A percentile compares a stretch with the other conserved stretches of the same genome.
These are phyloP conservation scores for Rhodotorula sp. DNA, from an alignment of 1,284 basidiomycete species.

Conservation along the genomic window DNA sequence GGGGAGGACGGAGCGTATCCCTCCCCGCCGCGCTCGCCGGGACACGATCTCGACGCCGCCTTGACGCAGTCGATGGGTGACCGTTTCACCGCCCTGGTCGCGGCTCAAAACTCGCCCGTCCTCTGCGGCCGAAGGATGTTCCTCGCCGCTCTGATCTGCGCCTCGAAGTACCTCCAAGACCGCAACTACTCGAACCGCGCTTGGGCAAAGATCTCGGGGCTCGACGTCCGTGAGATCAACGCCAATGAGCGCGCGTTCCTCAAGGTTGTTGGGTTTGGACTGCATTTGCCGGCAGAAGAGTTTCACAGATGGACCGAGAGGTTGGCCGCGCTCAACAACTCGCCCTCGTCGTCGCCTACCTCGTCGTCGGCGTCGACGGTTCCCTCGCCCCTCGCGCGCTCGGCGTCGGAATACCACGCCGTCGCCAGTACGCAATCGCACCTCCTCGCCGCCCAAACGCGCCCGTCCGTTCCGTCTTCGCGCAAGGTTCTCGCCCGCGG, in stretches of 20 bases:
- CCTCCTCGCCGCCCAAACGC: not conserved
- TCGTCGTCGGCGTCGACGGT: not conserved
- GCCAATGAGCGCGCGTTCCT: slow-evolving; percentile 52
- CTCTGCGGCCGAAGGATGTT: slow-evolving; percentile 84
- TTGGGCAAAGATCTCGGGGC: slow-evolving; percentile 69
- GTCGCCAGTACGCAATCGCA: not conserved
- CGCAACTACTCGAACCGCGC: slow-evolving; percentile 84
- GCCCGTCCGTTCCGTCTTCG: not conserved
- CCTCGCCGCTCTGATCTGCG: slow-evolving; percentile 79
- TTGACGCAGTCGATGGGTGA: not conserved
- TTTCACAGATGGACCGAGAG: slow-evolving; percentile 41
- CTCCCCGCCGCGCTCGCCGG: slow-evolving; percentile 30
- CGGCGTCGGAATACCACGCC: slow-evolving; percentile 13
- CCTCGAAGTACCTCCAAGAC: slow-evolving; percentile 89
- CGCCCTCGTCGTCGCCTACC: not conserved
- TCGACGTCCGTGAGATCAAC: slow-evolving; percentile 51
- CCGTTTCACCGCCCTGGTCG: slow-evolving; percentile 17
- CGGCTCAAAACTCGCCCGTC: slow-evolving; percentile 55
- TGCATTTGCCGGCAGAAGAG: slow-evolving; percentile 47
- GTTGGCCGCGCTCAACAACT: slow-evolving; percentile 17
- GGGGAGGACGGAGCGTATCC: slow-evolving; percentile 15
- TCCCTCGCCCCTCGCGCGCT: slow-evolving; percentile 6
- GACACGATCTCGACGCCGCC: not conserved
- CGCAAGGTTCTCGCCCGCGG: slow-evolving; percentile 4
- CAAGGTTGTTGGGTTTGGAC: slow-evolving; percentile 50